Evolutionary conservation across 202 grass and related monocot species (phyloP).

Genomic region (Bolboschoenoplectus hybrid): DNA sequence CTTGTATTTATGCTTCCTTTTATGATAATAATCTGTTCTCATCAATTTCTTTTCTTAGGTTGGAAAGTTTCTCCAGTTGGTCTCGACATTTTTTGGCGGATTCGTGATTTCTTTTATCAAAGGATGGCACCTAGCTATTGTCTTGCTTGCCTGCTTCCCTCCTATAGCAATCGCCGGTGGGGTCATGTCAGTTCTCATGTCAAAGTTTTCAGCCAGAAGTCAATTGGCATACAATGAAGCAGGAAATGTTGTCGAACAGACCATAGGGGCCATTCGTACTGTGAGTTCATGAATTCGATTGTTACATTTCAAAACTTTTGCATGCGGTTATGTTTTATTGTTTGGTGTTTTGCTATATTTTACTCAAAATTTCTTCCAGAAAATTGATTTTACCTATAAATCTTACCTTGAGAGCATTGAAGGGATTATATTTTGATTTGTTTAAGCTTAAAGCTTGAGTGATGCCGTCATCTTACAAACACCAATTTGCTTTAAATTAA

Average conservation of each 20-base stretch:
- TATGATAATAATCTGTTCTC: not conserved
- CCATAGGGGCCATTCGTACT: slow-evolving; percentile 75
- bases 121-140: slow-evolving; percentile 72
- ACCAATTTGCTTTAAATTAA: slow-evolving; percentile 7
- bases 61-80: slow-evolving; percentile 70
- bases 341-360: slow-evolving; percentile 2
- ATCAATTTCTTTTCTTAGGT: slow-evolving; percentile 48
- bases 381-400: not conserved
- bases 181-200: slow-evolving; percentile 55
- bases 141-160: slow-evolving; percentile 69
- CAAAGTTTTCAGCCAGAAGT: slow-evolving; percentile 50
- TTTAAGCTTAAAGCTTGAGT: not conserved
- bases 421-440: not conserved
- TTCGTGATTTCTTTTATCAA: slow-evolving; percentile 72
- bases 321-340: not conserved
- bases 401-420: not conserved
- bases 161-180: slow-evolving; percentile 57
- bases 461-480: not conserved
- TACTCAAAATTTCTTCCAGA: not conserved
- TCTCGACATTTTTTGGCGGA: slow-evolving; percentile 71
- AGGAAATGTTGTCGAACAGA: slow-evolving; percentile 77
- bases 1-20: not conserved
- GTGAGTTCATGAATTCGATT: slow-evolving; percentile 40
- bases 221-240: slow-evolving; percentile 69
- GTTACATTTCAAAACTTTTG: not conserved